Evolutionary conservation across 345 rosid species (phyloP), one percentile per base, ranked within the genome.

Genomic region (Salix dunnii): DNA sequence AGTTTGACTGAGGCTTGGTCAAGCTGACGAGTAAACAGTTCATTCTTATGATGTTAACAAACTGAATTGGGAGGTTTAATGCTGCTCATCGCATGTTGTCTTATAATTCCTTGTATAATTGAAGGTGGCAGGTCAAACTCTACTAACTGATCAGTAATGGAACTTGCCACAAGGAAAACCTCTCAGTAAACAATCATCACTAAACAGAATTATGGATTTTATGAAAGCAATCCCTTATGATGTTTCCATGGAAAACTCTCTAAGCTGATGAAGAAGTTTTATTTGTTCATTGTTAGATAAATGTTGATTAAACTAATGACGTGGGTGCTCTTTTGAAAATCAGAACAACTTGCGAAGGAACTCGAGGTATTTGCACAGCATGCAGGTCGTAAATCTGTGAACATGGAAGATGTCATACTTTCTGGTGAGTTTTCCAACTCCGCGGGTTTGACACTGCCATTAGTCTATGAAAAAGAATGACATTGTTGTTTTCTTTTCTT

Each of bases 301-400:
- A 21, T 46, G 53, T 75, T 61, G 68, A 35, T 77, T 36, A 18
- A 70, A 80, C 49, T 74, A 64, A 81, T 76, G 53, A 35, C 71
- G 30, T 17, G 33, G 9, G 17, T 73, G n/a, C 64, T 61, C 49
- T 64, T 63, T 74, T 76, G 75, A 73, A 43, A 73, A 60, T 74
- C 96, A 95, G 99, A 89, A 73, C 90, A 88, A 62, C 71, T 95
- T 77, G 92, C 96, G 2, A 91, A 85, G 84, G 94, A 91, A 73
- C 86, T 95, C 35, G 94, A 93, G 85, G 85, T 87, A 40, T 93
- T 93, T 83, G 93, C 97, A 38, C 99, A 87, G 75, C 99, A 95
- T 75, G 96, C 91, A 73, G 92, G 97, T 71, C 96, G 98, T 64
- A 95, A 93, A 84, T 79, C 89, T 74, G 96, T 91, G 53, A 91